Percentiles rank a stretch among this genome's conserved stretches.
Evolutionary conservation across 2,329 filamentous ascomycete species (phyloP).

Genomic region (Sporothrix brunneoviolacea): DNA sequence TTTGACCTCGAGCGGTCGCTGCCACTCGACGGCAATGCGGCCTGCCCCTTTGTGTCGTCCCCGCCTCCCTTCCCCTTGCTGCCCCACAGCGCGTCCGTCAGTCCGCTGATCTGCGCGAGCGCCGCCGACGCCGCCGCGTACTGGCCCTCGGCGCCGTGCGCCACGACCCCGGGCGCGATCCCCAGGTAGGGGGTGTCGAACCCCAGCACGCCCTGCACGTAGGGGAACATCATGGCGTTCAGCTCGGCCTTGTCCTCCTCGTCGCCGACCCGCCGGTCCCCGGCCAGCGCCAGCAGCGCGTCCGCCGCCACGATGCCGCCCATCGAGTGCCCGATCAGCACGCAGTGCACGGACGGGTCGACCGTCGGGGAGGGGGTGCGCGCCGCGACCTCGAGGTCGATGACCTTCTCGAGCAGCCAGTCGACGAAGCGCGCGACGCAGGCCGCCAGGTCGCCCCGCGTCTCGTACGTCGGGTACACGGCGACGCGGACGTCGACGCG

Average conservation of each 20-base stretch:
- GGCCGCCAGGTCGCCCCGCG: slow-evolving; percentile 65
- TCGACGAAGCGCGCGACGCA: slow-evolving; percentile 68
- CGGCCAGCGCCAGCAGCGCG: slow-evolving; percentile 65
- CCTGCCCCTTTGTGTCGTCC: slow-evolving; percentile 12
- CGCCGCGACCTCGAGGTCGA: slow-evolving; percentile 84
- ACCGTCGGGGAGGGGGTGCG: slow-evolving; percentile 75
- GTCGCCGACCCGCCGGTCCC: slow-evolving; percentile 45
- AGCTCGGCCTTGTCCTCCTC: slow-evolving; percentile 30
- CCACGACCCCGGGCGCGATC: slow-evolving; percentile 74
- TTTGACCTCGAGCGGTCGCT: too few relatives aligned
- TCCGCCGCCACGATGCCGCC: slow-evolving; percentile 93
- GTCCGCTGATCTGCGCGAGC: slow-evolving; percentile 57
- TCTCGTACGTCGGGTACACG: slow-evolving; percentile 77
- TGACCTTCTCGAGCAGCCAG: slow-evolving; percentile 87
- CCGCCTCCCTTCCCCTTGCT: slow-evolving; percentile 24
- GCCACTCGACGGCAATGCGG: too few relatives aligned
- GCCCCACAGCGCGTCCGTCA: slow-evolving; percentile 64
- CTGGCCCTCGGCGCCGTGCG: slow-evolving; percentile 78
- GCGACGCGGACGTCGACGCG: slow-evolving; percentile 60
- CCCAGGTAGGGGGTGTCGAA: slow-evolving; percentile 92
- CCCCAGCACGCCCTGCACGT: slow-evolving; percentile 80
- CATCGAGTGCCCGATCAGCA: slow-evolving; percentile 85
- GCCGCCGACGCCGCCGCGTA: slow-evolving; percentile 68
- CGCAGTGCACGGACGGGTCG: slow-evolving; percentile 74
- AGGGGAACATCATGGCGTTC: slow-evolving; percentile 80